phyloP scores from a whole-genome alignment of 495 filamentous ascomycete species.

The Aspergillus homomorphus region DNA sequence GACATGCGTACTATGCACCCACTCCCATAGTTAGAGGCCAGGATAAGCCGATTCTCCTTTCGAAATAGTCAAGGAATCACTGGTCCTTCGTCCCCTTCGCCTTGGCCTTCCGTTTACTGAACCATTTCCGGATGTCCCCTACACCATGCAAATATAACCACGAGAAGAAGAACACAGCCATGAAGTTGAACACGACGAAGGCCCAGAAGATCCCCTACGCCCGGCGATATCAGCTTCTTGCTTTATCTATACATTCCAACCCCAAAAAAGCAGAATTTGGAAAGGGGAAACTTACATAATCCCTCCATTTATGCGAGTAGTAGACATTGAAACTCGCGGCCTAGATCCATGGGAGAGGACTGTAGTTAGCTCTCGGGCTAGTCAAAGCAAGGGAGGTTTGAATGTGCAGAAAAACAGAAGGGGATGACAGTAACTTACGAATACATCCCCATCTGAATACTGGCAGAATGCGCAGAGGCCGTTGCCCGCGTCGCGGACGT shows the following conservation, averaged over 20 bases:
- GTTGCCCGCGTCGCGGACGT: slow-evolving; percentile 44
- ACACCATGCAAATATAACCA: slow-evolving; percentile 54
- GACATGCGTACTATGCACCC: too few relatives aligned
- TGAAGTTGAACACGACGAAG: slow-evolving; percentile 55
- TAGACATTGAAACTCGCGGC: slow-evolving; percentile 46
- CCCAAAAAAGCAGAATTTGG: neutral
- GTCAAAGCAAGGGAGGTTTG: too few relatives aligned
- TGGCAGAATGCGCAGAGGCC: slow-evolving; percentile 61
- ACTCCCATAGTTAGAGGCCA: too few relatives aligned
- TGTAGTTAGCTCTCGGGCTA: neutral
- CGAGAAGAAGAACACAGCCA: slow-evolving; percentile 47
- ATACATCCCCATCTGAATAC: slow-evolving; percentile 55
- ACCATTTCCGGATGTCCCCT: slow-evolving; percentile 35
- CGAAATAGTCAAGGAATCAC: neutral
- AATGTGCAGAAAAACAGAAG: neutral
- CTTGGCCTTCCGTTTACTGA: slow-evolving; percentile 44
- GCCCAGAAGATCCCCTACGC: slow-evolving; percentile 53
- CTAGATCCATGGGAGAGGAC: slow-evolving; percentile 16
- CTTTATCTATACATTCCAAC: too few relatives aligned
- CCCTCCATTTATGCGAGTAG: slow-evolving; percentile 58
- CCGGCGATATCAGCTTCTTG: neutral
- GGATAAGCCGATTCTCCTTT: too few relatives aligned
- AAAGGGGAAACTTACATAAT: slow-evolving; percentile 46
- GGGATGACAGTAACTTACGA: slow-evolving; percentile 32
- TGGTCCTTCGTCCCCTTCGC: neutral